Evolutionary conservation across 2,329 filamentous ascomycete genomes (phyloP), one percentile per base, ranked within the genome.

Genomic region (Ceratocystis colombiana): DNA sequence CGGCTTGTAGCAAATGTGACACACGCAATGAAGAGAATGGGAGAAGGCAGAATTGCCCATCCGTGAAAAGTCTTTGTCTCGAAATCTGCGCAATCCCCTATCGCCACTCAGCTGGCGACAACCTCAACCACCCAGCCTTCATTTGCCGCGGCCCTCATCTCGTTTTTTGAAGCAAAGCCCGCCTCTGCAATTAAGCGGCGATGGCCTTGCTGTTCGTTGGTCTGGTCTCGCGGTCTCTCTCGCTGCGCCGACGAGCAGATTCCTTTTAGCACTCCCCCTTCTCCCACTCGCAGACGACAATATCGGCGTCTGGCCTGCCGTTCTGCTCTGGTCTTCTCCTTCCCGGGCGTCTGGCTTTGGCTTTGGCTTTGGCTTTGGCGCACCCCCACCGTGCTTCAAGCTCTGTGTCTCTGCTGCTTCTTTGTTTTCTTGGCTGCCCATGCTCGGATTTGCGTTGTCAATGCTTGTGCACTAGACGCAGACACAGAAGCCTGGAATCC

Each of bases 361-460:
- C 46, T 22, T 50, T 46, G 44, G 44, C 30, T 30, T 33, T 33
- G 6, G 17, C 46, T 22, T 50, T 50, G 53, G 53, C 53, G 8
- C 53, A 57, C 53, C 22, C 53, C 53, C 53, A 28, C 53, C 48
- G 48, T 50, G 8, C 48, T 22, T 8, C 48, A 50, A 50, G 53
- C 53, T 30, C 37, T 57, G 53, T 22, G 25, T 57, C 53, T 57
- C 20, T 28, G 6, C 17, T 57, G 3, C 28, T n/a, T 57, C 22
- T 57, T 57, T 57, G 53, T 57, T 30, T 57, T 57, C 53, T 30
- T 57, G 53, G 53, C 8, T 30, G 22, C 53, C 53, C 53, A 57
- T 57, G 53, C 53, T 57, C 53, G 53, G 53, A 57, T 57, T 57
- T 57, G 53, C 53, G 53, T 57, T 57, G 53, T 57, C 53, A 57